Evolutionary conservation across 495 filamentous ascomycete species (phyloP), one percentile per base, ranked within the genome.

Genomic region (Podospora bellae-mahoneyi): DNA sequence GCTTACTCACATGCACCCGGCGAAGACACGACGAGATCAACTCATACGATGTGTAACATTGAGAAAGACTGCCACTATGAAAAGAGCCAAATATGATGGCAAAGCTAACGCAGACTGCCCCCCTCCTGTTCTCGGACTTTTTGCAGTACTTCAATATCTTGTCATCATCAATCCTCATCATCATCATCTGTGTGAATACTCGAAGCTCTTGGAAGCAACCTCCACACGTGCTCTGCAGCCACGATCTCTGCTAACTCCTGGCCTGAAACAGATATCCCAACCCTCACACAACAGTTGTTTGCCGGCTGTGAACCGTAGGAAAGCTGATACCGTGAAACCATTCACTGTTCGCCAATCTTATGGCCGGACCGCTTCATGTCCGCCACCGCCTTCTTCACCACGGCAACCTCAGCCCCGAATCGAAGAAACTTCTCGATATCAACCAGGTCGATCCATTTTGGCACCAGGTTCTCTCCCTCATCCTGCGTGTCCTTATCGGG

Each of bases 401-500:
- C 66, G 4, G 59, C 64, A 0, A 71, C 60, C 64, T 79, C 77
- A 26, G 65, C 74, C 57, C 48, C 44, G 57, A 79, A 79, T 2
- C 69, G 71, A 34, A 79, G 64, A 61, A 66, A 74, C 39, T 6
- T 57, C 9, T 58, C 56, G 28, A 66, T 66, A 34, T 77, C 73
- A 5, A 62, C 59, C 13, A 76, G 68, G 62, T 67, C 63, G 1
- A 74, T 65, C 77, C 77, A 79, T 55, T 44, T 63, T 0, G 72
- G 58, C 5, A 69, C 63, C 10, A 77, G 66, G 26, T 75, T 69
- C 71, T 79, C 77, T 64, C 70, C 73, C 13, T 65, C 71, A 48
- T 78, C 76, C 56, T 77, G 76, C 2, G 74, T 75, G 15, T 66
- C 73, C 4, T 19, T n/a, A 28, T 67, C 69, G n/a, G 65, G 68